phyloP scores from a whole-genome alignment of 192 early-diverging fungal genomes.

The Jimgerdemannia flammicorona region DNA sequence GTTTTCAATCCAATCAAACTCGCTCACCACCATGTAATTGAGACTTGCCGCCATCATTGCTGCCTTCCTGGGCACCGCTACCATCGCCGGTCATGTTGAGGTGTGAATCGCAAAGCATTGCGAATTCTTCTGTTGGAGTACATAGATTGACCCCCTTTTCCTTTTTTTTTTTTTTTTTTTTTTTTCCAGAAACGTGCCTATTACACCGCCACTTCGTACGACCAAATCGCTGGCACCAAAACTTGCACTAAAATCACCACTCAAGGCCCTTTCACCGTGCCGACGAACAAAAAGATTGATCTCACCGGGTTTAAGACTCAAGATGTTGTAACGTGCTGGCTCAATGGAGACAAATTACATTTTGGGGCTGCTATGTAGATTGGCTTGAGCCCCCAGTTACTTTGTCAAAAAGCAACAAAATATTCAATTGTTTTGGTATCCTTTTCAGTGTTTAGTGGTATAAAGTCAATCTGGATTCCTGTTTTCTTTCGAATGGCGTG shows the following conservation, averaged over 20 bases:
- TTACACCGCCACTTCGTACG: slow-evolving; percentile 17
- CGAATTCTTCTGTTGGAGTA: background rate
- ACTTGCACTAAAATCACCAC: slow-evolving; percentile 15
- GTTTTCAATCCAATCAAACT: background rate
- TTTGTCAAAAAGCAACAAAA: no score
- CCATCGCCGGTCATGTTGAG: slow-evolving; percentile 15
- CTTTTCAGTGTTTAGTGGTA: no score
- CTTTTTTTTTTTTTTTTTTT: no score
- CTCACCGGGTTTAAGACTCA: slow-evolving; percentile 29
- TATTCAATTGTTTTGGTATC: no score
- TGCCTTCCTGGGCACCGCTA: slow-evolving; percentile 15
- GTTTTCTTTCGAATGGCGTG: no score
- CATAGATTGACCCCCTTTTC: no score
- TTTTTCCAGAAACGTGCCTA: slow-evolving; percentile 17
- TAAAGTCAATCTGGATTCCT: no score
- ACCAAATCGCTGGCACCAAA: slow-evolving; percentile 21
- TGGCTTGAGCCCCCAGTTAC: no score
- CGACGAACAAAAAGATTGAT: slow-evolving; percentile 32
- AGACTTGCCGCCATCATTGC: slow-evolving; percentile 16
- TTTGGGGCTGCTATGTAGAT: no score
- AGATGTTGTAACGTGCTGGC: no score
- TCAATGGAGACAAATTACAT: no score
- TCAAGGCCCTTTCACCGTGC: slow-evolving; percentile 37
- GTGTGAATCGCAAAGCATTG: slow-evolving; percentile 6
- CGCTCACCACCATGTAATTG: slow-evolving; percentile 8